Evolutionary conservation across 164 flowering plant genomes (phyloP).

Genomic region (Euptelea pleiosperma): DNA sequence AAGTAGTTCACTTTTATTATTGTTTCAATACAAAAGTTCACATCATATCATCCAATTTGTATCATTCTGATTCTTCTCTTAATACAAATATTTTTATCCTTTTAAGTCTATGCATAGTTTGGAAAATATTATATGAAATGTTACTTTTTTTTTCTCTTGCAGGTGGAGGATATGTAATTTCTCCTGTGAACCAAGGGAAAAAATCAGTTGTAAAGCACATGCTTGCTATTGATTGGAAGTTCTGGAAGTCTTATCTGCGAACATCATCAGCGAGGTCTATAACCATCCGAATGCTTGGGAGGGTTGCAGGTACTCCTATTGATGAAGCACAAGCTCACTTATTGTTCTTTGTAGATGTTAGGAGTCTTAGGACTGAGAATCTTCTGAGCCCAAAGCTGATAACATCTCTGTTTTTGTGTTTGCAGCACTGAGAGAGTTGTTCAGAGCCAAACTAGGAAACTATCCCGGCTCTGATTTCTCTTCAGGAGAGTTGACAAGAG

Average conservation of each 20-base stretch:
- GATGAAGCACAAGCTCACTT: no score
- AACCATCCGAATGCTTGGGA: conserved; percentile 75
- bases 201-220: conserved; percentile 85
- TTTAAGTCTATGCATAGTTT: not conserved
- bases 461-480: conserved; percentile 32
- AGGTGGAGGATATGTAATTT: conserved; percentile 94
- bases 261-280: conserved; percentile 54
- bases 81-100: not conserved
- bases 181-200: conserved; percentile 68
- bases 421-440: conserved; percentile 81
- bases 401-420: conserved; percentile 2
- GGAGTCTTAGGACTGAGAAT: no score
- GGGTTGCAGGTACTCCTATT: conserved; percentile 61
- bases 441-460: conserved; percentile 51
- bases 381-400: no score
- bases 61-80: not conserved
- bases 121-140: not conserved
- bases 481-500: conserved; percentile 38
- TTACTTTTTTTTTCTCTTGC: conserved; percentile 13
- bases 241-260: conserved; percentile 64
- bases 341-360: no score
- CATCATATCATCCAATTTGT: no score
- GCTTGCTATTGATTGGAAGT: conserved; percentile 93
- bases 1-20: no score
- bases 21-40: no score